Evolutionary conservation across 495 filamentous ascomycete species (phyloP), one percentile per base, ranked within the genome.

Genomic region (Lasiosphaeris hirsuta): DNA sequence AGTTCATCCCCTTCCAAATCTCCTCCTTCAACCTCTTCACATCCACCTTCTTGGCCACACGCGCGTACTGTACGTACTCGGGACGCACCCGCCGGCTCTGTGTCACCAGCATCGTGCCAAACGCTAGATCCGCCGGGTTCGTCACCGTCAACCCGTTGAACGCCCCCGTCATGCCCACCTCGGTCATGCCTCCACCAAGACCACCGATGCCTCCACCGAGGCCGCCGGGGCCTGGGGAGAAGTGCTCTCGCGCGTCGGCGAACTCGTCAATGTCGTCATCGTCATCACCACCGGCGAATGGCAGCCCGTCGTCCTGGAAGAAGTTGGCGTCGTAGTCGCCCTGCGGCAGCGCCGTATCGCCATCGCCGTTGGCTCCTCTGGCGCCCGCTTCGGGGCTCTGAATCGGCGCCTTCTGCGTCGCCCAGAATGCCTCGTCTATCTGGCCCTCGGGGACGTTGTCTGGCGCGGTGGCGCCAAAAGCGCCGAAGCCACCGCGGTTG

Each of bases 21-120:
- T 99, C 91, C 69, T 92, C 88, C 75, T 99, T 99, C 64, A 99
- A 74, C 67, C 91, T 77, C 48, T 93, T 80, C 0, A 97, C 92
- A 66, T 99, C 95, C n/a, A 99, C 95, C 78, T 97, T 99, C 82
- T 96, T 99, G 11, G 95, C 95, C 19, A 95, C 88, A 30, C 92
- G 81, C 14, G 95, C 95, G 69, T 96, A 99, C 68, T 96, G 90
- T 33, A 99, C 90, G 58, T 99, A 97, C 69, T 97, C 94, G 0
- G 94, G 95, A 62, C 93, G 74, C 35, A 93, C 68, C 43, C 94
- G 77, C 47, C 93, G 74, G 58, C 80, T 88, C 67, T 93, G 88
- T 10, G 93, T 96, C n/a, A 99, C 91, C 8, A 99, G 78, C 65
- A 96, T 90, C 7, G 89, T 90, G 0, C 94, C 94, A 70, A 96